Base-by-base conservation (phyloP, 345 rosid genomes). In the Hibiscus tridactylites region DNA sequence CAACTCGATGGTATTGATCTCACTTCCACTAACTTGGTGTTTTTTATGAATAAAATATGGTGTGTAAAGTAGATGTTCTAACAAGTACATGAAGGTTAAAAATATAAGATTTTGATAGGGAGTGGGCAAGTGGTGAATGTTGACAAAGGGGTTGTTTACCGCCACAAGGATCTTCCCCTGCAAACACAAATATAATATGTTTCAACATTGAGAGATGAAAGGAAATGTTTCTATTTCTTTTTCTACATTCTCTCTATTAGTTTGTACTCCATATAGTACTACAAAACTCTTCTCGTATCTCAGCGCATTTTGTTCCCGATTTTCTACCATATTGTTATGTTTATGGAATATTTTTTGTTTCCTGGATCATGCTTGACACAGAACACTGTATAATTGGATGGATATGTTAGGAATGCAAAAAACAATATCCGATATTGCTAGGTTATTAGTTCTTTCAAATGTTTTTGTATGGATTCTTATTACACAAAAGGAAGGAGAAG, bases 81-180 rank as follows among this genome's bases (percentile, higher is more conserved):
- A 54, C 60, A 57, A 26, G 1, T 6, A 26, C n/a, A 3, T 59
- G 35, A 3, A 3, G 26, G 37, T 11, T 59, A n/a, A 35, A 62
- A 49, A 63, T 35, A 29, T 74, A 86, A 90, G 92, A 81, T 83
- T 68, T 74, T 88, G 42, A 76, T 82, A 75, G 92, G 92, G 9
- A 77, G 65, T 12, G 92, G 92, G 39, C 92, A 86, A 58, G 87
- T 86, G 11, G 90, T 88, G 39, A 76, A 83, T 70, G 87, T 85
- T 10, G 92, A 88, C 68, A 76, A 76, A 33, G 81, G 81, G 33
- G 77, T 88, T 9, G 33, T 68, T 47, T 86, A 86, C 74, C 62
- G 71, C 29, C 82, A 79, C 76, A 79, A 72, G 65, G 57, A 75
- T 63, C 62, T 78, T 50, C 50, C 72, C 9, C 24, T 75, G 44